Percentiles rank a stretch among this genome's conserved stretches.
Conservation (phyloP, 2,329 filamentous ascomycete species). For the Celoporthe dispersa region DNA sequence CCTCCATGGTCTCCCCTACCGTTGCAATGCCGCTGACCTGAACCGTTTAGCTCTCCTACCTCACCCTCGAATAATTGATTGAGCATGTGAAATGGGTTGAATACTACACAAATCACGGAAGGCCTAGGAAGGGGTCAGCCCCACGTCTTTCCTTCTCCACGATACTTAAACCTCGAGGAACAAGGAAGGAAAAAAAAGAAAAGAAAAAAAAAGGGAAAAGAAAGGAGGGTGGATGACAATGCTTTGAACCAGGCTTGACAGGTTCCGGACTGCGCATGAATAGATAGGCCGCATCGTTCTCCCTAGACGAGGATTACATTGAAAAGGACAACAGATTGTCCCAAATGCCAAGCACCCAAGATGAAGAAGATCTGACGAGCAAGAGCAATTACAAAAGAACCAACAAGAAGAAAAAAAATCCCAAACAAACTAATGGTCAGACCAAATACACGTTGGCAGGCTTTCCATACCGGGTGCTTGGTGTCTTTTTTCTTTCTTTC, state of each 20-base stretch:
- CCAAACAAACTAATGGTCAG: constrained; percentile 8
- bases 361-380: constrained; percentile 12
- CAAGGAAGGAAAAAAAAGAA: neutral
- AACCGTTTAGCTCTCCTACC: constrained; percentile 41
- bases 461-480: neutral
- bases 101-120: constrained; percentile 32
- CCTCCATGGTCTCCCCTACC: constrained; percentile 13
- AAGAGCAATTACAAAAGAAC: neutral
- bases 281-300: constrained; percentile 9
- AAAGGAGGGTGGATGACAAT: constrained; percentile 9
- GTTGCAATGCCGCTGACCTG: constrained; percentile 12
- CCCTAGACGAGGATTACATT: constrained; percentile 9
- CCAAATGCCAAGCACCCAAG: neutral
- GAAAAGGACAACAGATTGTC: constrained; percentile 18
- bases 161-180: neutral
- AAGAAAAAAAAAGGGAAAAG: neutral
- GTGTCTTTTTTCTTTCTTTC: neutral
- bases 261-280: constrained; percentile 13
- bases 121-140: constrained; percentile 36
- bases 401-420: neutral
- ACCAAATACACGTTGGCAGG: neutral
- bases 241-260: neutral
- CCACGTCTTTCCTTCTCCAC: constrained; percentile 24
- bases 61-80: constrained; percentile 44
- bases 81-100: constrained; percentile 17